Evolutionary conservation across 805 yeast species (phyloP).

Genomic region (Candida yuanshanica): DNA sequence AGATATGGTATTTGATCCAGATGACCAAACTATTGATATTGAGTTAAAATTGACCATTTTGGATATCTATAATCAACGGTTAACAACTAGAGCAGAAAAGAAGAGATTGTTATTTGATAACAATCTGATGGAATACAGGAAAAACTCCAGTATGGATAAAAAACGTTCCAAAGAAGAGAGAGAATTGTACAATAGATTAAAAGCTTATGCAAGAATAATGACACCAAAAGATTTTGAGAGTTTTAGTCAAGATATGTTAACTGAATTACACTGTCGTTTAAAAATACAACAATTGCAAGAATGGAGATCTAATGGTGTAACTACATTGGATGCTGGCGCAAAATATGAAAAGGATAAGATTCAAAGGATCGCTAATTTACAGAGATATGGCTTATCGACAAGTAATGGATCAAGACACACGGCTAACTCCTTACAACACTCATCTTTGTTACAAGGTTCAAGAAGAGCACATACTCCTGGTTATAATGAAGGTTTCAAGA

Average conservation of each 20-base stretch:
- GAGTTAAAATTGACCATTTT: conserved; percentile 83
- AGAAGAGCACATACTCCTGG: conserved; percentile 16
- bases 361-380: conserved; percentile 56
- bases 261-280: conserved; percentile 72
- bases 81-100: conserved; percentile 89
- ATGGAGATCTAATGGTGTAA: conserved; percentile 88
- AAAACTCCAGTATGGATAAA: conserved; percentile 76
- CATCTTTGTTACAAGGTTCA: conserved; percentile 8
- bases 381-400: conserved; percentile 37
- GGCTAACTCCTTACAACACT: conserved; percentile 25
- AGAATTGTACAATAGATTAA: conserved; percentile 67
- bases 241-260: conserved; percentile 66
- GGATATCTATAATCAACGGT: conserved; percentile 83
- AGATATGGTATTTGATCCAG: conserved; percentile 93
- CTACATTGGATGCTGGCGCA: conserved; percentile 73
- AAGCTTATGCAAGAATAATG: conserved; percentile 78
- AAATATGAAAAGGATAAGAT: conserved; percentile 87
- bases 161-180: conserved; percentile 85
- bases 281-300: conserved; percentile 88
- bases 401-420: conserved; percentile 28
- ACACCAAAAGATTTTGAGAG: conserved; percentile 74
- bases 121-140: conserved; percentile 76
- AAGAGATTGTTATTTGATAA: conserved; percentile 78
- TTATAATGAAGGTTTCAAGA: conserved; percentile 11
- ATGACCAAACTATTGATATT: conserved; percentile 82